These are phyloP conservation scores for Dittrichia graveolens DNA, from an alignment of 129 eudicot species.

Conservation along the genomic window DNA sequence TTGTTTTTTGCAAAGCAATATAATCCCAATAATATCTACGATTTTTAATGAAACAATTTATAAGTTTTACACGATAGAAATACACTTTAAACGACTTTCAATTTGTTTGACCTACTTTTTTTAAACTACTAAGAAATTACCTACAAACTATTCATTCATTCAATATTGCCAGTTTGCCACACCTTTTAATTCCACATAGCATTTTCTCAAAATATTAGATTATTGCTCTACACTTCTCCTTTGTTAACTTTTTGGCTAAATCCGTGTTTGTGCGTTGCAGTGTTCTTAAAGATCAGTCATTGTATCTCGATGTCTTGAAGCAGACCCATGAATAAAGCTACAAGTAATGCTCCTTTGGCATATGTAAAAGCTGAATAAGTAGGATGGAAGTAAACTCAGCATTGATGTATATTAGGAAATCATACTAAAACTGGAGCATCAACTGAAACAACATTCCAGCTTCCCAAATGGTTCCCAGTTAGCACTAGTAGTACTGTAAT, in stretches of 20 bases:
- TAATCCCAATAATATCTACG: too few relatives aligned
- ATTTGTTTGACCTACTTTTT: neutral
- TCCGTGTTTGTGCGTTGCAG: conserved; percentile 22
- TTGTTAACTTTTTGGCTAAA: conserved; percentile 3
- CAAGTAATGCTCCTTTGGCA: conserved; percentile 12
- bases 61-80: too few relatives aligned
- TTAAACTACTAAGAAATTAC: too few relatives aligned
- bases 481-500: conserved; percentile 9
- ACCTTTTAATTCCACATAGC: neutral
- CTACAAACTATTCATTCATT: too few relatives aligned
- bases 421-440: conserved; percentile 12
- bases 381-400: conserved; percentile 8
- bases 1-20: too few relatives aligned
- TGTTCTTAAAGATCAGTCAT: neutral
- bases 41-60: too few relatives aligned
- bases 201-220: neutral
- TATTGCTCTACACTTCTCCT: neutral
- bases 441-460: conserved; percentile 14
- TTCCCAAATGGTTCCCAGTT: conserved; percentile 9
- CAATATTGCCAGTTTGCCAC: neutral
- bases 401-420: conserved; percentile 17
- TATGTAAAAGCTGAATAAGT: conserved; percentile 29
- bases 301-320: neutral
- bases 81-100: neutral
- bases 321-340: neutral